Percentiles rank a stretch among this genome's conserved stretches.
These are phyloP conservation scores for Glycine soja DNA, from an alignment of 306 rosid species.

Conservation along the genomic window DNA sequence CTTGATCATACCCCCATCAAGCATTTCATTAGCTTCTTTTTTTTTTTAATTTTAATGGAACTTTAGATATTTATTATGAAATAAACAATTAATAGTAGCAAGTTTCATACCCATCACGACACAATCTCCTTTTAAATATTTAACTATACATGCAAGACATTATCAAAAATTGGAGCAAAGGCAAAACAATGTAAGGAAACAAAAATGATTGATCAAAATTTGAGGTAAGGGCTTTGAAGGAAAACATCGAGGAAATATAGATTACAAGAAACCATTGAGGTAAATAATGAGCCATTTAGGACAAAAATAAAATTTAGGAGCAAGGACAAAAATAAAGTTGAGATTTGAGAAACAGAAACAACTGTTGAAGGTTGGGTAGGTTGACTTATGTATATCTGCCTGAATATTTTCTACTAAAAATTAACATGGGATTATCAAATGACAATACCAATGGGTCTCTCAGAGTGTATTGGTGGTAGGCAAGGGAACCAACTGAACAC, in stretches of 20 bases:
- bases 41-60: no score
- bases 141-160: no score
- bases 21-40: no score
- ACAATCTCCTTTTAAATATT: no score
- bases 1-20: no score
- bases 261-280: no score
- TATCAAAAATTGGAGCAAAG: no score
- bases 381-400: not conserved
- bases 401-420: not conserved
- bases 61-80: no score
- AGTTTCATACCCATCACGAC: no score
- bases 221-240: not conserved
- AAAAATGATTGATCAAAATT: no score
- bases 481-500: conserved; percentile 8
- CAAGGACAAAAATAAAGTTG: not conserved
- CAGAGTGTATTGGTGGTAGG: not conserved
- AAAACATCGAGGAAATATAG: conserved; percentile 7
- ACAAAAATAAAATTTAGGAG: not conserved
- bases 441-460: not conserved
- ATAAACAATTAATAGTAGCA: no score
- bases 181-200: no score
- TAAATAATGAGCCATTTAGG: not conserved
- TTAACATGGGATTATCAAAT: not conserved
- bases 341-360: not conserved
- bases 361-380: not conserved